Conservation (phyloP, 768 basidiomycete genomes). For the Leccinum disarticulatum region DNA sequence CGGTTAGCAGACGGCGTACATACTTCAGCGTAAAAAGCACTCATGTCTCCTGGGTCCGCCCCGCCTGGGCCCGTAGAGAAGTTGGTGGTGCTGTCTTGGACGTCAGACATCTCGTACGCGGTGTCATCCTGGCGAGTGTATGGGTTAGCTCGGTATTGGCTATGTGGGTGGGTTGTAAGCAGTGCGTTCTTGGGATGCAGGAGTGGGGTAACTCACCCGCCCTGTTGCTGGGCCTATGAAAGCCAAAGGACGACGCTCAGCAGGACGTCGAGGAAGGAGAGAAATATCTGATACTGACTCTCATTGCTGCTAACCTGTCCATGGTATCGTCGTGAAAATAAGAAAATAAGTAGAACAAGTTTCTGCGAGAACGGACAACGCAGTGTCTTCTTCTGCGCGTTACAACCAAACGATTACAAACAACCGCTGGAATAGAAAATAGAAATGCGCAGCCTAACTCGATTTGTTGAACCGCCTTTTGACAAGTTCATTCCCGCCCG, state of each 20-base stretch:
- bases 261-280: not conserved
- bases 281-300: conserved; percentile 45
- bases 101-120: conserved; percentile 71
- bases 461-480: no score
- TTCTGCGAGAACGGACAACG: not conserved
- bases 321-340: conserved; percentile 59
- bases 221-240: conserved; percentile 67
- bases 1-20: conserved; percentile 14
- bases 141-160: conserved; percentile 50
- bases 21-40: conserved; percentile 74
- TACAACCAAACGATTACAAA: conserved; percentile 16
- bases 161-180: conserved; percentile 11
- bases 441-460: no score
- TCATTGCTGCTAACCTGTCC: conserved; percentile 88
- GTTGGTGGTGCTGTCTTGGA: conserved; percentile 57
- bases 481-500: no score
- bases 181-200: not conserved
- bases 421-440: no score
- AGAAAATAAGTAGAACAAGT: conserved; percentile 33
- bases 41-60: conserved; percentile 59
- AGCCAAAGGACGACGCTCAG: conserved; percentile 5
- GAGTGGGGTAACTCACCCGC: conserved; percentile 38
- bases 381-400: not conserved
- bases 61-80: conserved; percentile 37
- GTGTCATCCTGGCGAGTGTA: conserved; percentile 62